These are phyloP conservation scores for Acanthamoeba triangularis DNA, from an alignment of 208 protist species.

Conservation along the genomic window DNA sequence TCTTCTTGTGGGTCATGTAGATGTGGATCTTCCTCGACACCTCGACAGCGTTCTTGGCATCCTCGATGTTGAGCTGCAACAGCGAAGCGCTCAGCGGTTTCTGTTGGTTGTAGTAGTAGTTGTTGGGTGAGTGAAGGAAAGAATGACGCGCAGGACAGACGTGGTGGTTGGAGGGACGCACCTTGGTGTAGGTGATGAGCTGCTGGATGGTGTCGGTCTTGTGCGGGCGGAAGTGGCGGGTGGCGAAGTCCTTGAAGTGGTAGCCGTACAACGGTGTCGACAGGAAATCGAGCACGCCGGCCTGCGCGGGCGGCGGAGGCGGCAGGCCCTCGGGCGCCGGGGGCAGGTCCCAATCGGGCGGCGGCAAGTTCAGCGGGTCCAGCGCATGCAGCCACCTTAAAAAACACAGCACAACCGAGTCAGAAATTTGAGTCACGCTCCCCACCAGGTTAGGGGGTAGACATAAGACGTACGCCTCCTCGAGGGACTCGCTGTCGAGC, in stretches of 20 bases:
- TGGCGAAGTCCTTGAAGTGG: constrained; percentile 70
- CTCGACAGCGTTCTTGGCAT: constrained; percentile 68
- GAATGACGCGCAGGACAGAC: not conserved
- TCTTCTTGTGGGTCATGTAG: constrained; percentile 53
- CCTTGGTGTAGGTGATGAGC: constrained; percentile 67
- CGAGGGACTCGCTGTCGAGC: constrained; percentile 40
- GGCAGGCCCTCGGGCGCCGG: constrained; percentile 35
- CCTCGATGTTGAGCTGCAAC: constrained; percentile 48
- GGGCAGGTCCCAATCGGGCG: constrained; percentile 58
- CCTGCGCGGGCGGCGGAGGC: constrained; percentile 21
- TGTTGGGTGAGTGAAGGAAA: not conserved
- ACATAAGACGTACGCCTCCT: not conserved
- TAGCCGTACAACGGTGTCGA: constrained; percentile 58
- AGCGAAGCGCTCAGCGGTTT: constrained; percentile 32
- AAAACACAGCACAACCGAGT: not conserved
- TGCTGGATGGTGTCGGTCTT: constrained; percentile 72
- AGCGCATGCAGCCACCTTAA: constrained; percentile 27
- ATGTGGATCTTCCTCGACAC: constrained; percentile 61
- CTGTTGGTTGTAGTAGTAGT: not conserved
- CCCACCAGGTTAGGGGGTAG: too few relatives aligned
- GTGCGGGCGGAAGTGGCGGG: constrained; percentile 56
- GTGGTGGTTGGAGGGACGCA: not conserved
- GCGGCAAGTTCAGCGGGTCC: constrained; percentile 32
- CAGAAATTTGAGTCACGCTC: not conserved
- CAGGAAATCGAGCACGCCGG: constrained; percentile 49